phyloP scores from a whole-genome alignment of 192 early-diverging fungal species.

The Rhizoclosmatium globosum region DNA sequence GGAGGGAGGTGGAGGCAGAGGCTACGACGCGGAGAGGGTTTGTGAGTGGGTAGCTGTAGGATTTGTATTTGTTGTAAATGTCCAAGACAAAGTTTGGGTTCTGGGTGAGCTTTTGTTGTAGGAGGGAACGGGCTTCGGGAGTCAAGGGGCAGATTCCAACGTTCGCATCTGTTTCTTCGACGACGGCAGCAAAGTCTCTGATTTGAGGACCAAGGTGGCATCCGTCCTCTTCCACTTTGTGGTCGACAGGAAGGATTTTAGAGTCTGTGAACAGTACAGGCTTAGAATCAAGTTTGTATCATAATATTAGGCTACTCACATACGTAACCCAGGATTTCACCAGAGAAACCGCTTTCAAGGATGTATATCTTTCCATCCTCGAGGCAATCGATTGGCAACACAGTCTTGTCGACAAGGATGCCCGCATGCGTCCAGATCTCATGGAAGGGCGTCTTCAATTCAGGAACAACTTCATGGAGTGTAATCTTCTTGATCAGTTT shows the following conservation, averaged over 20 bases:
- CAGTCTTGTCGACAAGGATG: constrained; percentile 44
- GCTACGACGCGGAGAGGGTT: constrained; percentile 40
- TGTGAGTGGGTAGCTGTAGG: constrained; percentile 21
- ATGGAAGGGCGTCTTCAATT: not conserved
- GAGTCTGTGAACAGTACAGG: not conserved
- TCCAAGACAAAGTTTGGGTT: constrained; percentile 21
- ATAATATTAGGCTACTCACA: not conserved
- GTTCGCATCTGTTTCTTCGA: constrained; percentile 34
- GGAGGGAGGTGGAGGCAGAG: constrained; percentile 36
- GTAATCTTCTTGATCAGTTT: constrained; percentile 31
- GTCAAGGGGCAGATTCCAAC: constrained; percentile 37
- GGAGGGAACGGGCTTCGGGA: not conserved
- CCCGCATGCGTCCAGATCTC: not conserved
- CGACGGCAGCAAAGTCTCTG: constrained; percentile 32
- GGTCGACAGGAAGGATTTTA: constrained; percentile 19
- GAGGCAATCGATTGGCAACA: constrained; percentile 41
- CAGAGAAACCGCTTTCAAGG: not conserved
- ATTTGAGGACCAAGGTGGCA: constrained; percentile 40
- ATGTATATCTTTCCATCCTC: constrained; percentile 41
- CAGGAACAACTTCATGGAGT: constrained; percentile 32
- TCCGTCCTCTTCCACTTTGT: not conserved
- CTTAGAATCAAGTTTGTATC: not conserved
- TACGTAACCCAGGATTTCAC: not conserved
- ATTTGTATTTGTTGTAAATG: constrained; percentile 39
- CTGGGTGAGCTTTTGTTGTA: constrained; percentile 3